These are phyloP conservation scores for Shiraia bambusicola DNA, from an alignment of 2,329 filamentous ascomycete species.

Conservation along the genomic window DNA sequence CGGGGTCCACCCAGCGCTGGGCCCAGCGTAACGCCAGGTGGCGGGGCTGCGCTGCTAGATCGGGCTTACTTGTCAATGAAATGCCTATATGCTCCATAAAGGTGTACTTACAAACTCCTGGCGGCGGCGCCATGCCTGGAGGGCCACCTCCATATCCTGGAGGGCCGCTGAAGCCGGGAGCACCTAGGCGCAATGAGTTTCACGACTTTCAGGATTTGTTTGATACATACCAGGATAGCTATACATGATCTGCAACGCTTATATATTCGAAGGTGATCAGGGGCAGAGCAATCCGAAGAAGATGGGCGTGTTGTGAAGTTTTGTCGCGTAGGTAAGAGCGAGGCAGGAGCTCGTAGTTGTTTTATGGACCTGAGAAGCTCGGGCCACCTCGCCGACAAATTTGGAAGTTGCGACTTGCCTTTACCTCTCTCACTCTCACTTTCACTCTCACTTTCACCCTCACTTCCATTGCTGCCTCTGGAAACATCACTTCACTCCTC, in stretches of 20 bases:
- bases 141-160: constrained; percentile 73
- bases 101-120: constrained; percentile 68
- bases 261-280: not conserved
- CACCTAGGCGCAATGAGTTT: constrained; percentile 35
- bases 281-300: not conserved
- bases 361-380: constrained; percentile 12
- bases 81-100: not conserved
- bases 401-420: constrained; percentile 21
- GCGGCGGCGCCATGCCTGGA: constrained; percentile 74
- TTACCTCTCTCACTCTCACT: constrained; percentile 2
- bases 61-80: constrained; percentile 9
- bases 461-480: not conserved
- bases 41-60: constrained; percentile 53
- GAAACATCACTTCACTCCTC: not conserved
- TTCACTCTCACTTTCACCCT: constrained; percentile 3
- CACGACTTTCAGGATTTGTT: not conserved
- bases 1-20: constrained; percentile 77
- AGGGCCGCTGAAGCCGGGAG: constrained; percentile 70
- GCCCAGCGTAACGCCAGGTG: constrained; percentile 77
- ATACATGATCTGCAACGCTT: constrained; percentile 32
- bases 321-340: constrained; percentile 11
- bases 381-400: constrained; percentile 25
- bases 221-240: constrained; percentile 36
- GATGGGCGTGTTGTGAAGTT: not conserved
- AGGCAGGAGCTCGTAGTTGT: constrained; percentile 13